Percentiles rank a stretch among this genome's conserved stretches.
phyloP scores from a whole-genome alignment of 1,284 basidiomycete species.

The Pyrrhoderma noxium region DNA sequence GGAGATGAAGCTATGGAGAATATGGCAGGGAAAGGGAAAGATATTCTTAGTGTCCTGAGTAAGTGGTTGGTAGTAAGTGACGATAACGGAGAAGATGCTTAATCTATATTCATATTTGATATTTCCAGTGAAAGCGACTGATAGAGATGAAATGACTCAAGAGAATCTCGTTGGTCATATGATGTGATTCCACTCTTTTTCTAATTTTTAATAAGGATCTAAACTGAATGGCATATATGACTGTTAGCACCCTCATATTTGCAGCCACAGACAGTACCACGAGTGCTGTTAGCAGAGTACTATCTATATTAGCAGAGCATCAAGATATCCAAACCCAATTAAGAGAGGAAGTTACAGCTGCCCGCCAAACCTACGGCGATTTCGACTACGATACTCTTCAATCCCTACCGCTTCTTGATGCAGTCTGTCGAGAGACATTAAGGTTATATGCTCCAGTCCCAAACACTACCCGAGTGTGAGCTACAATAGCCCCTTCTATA shows the following conservation, averaged over 20 bases:
- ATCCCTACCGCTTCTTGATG: slow-evolving; percentile 32
- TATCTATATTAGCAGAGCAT: slow-evolving; percentile 25
- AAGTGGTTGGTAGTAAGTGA: slow-evolving; percentile 1
- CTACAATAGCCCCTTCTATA: no score
- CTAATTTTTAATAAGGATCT: no score
- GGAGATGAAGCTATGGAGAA: slow-evolving; percentile 22
- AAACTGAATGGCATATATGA: no score
- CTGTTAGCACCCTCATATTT: slow-evolving; percentile 27
- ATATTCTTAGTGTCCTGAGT: slow-evolving; percentile 30
- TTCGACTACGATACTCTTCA: slow-evolving; percentile 31
- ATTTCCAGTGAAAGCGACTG: slow-evolving; percentile 27
- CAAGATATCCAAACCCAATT: slow-evolving; percentile 24
- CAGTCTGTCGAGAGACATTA: slow-evolving; percentile 33
- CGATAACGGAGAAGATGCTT: no score
- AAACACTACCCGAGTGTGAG: slow-evolving; percentile 20
- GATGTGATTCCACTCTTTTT: slow-evolving; percentile 25
- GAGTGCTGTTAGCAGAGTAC: slow-evolving; percentile 23
- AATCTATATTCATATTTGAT: background rate
- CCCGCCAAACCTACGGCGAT: slow-evolving; percentile 18
- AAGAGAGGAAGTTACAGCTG: slow-evolving; percentile 25
- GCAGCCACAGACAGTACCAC: slow-evolving; percentile 29
- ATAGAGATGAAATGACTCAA: slow-evolving; percentile 24
- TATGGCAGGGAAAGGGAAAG: slow-evolving; percentile 25
- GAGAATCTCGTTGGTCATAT: slow-evolving; percentile 29
- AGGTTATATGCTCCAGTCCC: slow-evolving; percentile 28